Evolutionary conservation across 192 early-diverging fungal species (phyloP).

Genomic region (Entophlyctis luteolus): DNA sequence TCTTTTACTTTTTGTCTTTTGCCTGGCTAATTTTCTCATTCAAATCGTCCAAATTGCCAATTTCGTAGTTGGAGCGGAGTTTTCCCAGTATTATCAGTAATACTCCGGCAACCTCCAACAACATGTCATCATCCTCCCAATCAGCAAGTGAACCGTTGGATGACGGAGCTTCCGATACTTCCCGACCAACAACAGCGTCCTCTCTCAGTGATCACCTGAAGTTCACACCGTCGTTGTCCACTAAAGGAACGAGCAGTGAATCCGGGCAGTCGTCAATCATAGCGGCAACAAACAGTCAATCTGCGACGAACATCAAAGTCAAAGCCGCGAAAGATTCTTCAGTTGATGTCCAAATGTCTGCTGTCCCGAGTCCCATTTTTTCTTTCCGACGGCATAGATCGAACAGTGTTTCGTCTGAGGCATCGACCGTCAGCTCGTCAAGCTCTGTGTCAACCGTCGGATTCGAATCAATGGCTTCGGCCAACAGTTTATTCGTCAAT

Average conservation of each 20-base stretch:
- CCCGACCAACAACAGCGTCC: constrained; percentile 23
- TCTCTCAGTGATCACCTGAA: not conserved
- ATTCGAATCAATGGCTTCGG: not conserved
- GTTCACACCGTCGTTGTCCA: too few species aligned
- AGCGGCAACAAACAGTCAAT: too few species aligned
- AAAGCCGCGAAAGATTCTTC: not conserved
- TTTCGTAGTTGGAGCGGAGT: constrained; percentile 17
- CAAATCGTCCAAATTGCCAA: too few species aligned
- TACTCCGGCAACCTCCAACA: not conserved
- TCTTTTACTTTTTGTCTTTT: too few species aligned
- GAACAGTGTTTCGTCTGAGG: constrained; percentile 3
- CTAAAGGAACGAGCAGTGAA: too few species aligned
- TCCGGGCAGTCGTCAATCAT: too few species aligned
- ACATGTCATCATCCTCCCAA: not conserved
- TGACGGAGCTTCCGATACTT: constrained; percentile 12
- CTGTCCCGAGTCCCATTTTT: not conserved
- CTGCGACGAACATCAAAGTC: too few species aligned
- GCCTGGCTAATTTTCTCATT: too few species aligned
- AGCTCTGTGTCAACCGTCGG: constrained; percentile 12
- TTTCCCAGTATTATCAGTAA: constrained; percentile 16
- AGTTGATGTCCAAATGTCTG: not conserved
- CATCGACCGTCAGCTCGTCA: constrained; percentile 5
- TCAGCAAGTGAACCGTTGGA: constrained; percentile 13
- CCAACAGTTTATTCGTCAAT: not conserved
- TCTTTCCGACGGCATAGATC: constrained; percentile 15